phyloP scores from a whole-genome alignment of 306 rosid genomes.

The Adenanthera pavonina region DNA sequence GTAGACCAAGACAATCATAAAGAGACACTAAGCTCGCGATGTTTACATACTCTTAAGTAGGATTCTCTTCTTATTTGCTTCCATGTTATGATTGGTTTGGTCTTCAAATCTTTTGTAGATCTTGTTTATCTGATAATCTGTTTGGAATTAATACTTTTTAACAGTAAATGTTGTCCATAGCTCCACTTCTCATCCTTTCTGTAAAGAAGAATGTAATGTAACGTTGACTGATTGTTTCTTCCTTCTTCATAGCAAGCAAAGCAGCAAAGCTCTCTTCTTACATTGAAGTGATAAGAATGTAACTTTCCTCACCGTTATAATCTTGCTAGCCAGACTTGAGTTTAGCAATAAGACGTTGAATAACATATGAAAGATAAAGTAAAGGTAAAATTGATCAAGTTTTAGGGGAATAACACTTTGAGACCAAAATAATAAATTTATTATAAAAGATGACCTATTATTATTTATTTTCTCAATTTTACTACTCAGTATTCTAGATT shows the following conservation, averaged over 20 bases:
- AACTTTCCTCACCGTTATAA: slow-evolving; percentile 1
- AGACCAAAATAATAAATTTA: too few species aligned
- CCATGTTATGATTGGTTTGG: neutral
- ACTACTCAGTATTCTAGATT: too few species aligned
- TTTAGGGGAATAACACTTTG: too few species aligned
- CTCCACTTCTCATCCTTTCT: slow-evolving; percentile 43
- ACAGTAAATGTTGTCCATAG: slow-evolving; percentile 43
- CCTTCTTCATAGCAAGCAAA: slow-evolving; percentile 37
- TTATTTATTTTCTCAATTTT: too few species aligned
- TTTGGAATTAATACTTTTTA: slow-evolving; percentile 63
- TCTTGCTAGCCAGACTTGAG: neutral
- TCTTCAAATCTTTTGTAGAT: neutral
- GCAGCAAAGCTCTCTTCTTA: slow-evolving; percentile 40
- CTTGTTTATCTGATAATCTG: neutral
- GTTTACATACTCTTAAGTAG: neutral
- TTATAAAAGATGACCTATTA: too few species aligned
- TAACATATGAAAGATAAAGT: too few species aligned
- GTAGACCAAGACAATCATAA: neutral
- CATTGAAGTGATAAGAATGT: slow-evolving; percentile 21
- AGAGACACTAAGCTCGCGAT: neutral
- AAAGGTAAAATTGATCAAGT: too few species aligned
- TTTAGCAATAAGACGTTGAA: neutral
- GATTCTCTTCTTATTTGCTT: neutral
- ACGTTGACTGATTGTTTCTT: slow-evolving; percentile 52
- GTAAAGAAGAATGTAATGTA: slow-evolving; percentile 40